Conservation (phyloP, 768 basidiomycete species). For the Russula ochroleuca region DNA sequence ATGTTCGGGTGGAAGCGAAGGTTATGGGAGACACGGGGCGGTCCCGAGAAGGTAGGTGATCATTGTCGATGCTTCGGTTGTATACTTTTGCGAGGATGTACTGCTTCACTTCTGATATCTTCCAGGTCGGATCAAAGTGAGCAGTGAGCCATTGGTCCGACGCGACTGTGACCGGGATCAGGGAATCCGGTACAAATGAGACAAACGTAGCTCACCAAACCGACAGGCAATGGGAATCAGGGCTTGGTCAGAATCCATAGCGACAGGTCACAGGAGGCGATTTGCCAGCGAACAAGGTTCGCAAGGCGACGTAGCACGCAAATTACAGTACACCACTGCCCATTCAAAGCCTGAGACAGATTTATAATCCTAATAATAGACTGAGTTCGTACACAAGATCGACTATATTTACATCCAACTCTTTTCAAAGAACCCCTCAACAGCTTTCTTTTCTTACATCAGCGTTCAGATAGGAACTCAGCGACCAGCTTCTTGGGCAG, state of each 20-base stretch:
- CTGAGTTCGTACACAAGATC: background rate
- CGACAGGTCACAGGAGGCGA: background rate
- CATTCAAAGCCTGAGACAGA: background rate
- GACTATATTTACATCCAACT: no score
- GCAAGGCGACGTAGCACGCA: background rate
- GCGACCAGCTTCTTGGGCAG: background rate
- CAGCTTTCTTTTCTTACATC: background rate
- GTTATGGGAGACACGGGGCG: constrained; percentile 64
- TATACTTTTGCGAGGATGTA: constrained; percentile 58
- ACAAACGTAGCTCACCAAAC: constrained; percentile 43
- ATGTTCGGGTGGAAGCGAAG: constrained; percentile 46
- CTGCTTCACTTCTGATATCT: constrained; percentile 57
- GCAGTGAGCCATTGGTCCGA: constrained; percentile 79
- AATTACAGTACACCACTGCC: background rate
- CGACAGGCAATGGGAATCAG: constrained; percentile 50
- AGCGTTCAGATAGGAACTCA: no score
- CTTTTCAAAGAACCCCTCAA: background rate
- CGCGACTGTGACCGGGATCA: constrained; percentile 40
- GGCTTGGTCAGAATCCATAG: constrained; percentile 14
- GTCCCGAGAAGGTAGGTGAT: constrained; percentile 30
- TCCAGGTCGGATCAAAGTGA: constrained; percentile 56
- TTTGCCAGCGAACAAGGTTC: background rate
- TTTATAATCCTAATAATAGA: background rate
- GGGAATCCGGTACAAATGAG: background rate
- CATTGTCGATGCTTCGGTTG: constrained; percentile 30